Evolutionary conservation across 176 grass and related monocot species (phyloP), one percentile per base, ranked within the genome.

Genomic region (Avena eriantha): DNA sequence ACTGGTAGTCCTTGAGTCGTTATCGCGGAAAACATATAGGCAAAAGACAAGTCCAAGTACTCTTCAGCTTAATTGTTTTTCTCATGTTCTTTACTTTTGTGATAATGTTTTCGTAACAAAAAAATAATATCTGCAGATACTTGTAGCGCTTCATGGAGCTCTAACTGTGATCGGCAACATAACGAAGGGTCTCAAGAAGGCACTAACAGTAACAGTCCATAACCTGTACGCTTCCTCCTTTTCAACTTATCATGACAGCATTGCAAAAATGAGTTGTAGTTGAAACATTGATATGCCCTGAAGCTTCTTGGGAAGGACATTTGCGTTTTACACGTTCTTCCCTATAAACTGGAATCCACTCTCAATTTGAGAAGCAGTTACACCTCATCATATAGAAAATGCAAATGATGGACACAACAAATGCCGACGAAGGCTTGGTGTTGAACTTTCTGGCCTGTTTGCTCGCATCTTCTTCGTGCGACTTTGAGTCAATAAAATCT

Each of bases 141-240:
- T 98, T 88, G 96, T 98, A 56, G 96, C 96, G 10, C 46, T 98
- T 77, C 96, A 98, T 82, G 92, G 92, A 18, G 92, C 87, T 18
- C 76, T 98, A 13, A 96, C 96, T 16, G 87, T 93, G 53, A 86
- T 95, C 26, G 96, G 96, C 55, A 98, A 98, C 88, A 85, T 84
- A 60, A 95, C 96, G 49, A 94, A 89, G 92, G 88, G 39, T 96
- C 96, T 43, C 86, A 88, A 76, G 90, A 94, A 86, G 83, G 88
- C 33, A 87, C 88, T 33, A 86, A 71, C 53, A 93, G 79, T 57
- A 89, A 29, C 95, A 94, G 87, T 33, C 43, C 60, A 17, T 51
- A 85, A n/a, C 50, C n/a, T 90, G 18, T 65, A 85, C 54, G 49
- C 18, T 66, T 65, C 24, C 45, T 75, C 17, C 17, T 50, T 19